Percentiles rank a stretch among this genome's conserved stretches.
Conservation (phyloP, 306 rosid species). For the Trifolium subterraneum region DNA sequence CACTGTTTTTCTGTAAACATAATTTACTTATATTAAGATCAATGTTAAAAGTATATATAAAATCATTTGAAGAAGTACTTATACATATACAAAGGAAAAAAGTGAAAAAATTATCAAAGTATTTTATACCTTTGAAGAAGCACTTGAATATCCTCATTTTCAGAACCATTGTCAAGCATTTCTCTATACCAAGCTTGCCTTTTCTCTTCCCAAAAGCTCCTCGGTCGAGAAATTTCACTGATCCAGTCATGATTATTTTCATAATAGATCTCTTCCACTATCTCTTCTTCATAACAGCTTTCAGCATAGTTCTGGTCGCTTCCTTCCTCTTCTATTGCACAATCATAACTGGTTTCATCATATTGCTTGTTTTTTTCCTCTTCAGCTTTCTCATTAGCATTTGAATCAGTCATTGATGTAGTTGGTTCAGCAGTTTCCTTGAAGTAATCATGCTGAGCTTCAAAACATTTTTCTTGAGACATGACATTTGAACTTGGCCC, state of each 20-base stretch:
- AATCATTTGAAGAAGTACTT: conserved; percentile 68
- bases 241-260: conserved; percentile 72
- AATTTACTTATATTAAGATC: conserved; percentile 26
- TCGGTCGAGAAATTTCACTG: conserved; percentile 77
- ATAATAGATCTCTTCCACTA: conserved; percentile 43
- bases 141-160: conserved; percentile 70
- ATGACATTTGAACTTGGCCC: conserved; percentile 34
- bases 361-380: conserved; percentile 39
- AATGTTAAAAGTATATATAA: conserved; percentile 20
- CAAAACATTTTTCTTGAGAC: conserved; percentile 38
- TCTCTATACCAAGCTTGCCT: conserved; percentile 84
- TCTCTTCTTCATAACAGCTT: conserved; percentile 47
- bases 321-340: conserved; percentile 44
- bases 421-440: conserved; percentile 47
- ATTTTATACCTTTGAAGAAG: conserved; percentile 74
- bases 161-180: conserved; percentile 68
- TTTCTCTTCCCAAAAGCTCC: conserved; percentile 84
- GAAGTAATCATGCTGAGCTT: conserved; percentile 28
- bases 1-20: conserved; percentile 72
- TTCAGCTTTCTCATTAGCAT: conserved; percentile 43
- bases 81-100: too few species aligned
- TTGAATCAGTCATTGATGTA: conserved; percentile 42
- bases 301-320: conserved; percentile 44
- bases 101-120: too few species aligned
- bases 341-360: conserved; percentile 34